A percentile compares a stretch with the other conserved stretches of the same genome.
phyloP scores from a whole-genome alignment of 2,329 filamentous ascomycete genomes.

The Cercospora sesami region DNA sequence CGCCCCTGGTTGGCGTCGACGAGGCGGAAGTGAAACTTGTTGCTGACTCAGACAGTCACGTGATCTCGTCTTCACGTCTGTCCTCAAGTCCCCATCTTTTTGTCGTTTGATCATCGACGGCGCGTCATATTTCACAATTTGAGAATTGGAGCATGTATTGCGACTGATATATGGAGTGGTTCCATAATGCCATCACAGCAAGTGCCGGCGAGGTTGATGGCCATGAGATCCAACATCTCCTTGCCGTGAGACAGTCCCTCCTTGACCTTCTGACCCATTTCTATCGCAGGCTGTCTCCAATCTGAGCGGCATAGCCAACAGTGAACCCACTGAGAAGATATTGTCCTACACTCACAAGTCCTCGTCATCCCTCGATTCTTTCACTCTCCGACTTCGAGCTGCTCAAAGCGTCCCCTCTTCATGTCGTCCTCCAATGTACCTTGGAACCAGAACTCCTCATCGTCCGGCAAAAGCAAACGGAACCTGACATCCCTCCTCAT shows the following conservation, averaged over 20 bases:
- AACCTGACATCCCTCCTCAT: background rate
- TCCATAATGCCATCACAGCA: background rate
- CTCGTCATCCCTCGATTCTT: background rate
- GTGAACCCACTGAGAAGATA: background rate
- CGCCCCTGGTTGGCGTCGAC: background rate
- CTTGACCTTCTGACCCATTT: background rate
- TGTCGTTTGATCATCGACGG: background rate
- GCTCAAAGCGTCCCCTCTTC: background rate
- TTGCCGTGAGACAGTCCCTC: background rate
- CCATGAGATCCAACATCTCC: background rate
- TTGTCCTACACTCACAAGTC: background rate
- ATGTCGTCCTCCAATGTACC: background rate
- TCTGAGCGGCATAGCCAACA: background rate
- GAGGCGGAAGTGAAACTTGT: background rate
- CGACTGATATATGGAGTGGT: background rate
- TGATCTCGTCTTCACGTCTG: background rate
- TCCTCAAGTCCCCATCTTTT: background rate
- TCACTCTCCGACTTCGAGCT: background rate
- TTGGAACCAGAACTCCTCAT: background rate
- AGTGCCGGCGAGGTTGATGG: background rate
- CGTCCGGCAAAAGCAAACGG: background rate
- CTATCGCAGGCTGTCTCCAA: background rate
- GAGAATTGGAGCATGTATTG: background rate
- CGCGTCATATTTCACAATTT: background rate
- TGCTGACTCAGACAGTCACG: background rate